A percentile compares a stretch with the other conserved stretches of the same genome.
These are phyloP conservation scores for Nothophoma quercina DNA, from an alignment of 2,329 filamentous ascomycete species.

Conservation along the genomic window DNA sequence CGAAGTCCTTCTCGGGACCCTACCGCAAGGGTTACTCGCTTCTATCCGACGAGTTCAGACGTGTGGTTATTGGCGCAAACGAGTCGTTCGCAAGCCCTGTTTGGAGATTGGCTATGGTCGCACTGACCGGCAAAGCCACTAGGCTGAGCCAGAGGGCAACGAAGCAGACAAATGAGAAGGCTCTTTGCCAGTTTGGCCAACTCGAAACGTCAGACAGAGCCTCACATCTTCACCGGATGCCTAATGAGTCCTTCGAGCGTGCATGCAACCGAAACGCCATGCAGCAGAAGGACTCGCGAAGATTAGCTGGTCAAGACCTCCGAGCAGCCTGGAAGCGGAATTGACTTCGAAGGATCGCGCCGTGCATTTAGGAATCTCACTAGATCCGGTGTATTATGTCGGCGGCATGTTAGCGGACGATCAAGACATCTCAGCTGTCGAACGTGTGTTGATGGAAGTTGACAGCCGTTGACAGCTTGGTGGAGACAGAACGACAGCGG, in stretches of 20 bases:
- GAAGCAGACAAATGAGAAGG: constrained; percentile 24
- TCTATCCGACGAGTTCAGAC: constrained; percentile 9
- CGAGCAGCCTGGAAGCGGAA: constrained; percentile 18
- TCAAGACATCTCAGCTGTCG: constrained; percentile 4
- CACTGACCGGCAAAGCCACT: constrained; percentile 35
- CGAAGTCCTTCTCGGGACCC: constrained; percentile 16
- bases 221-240: constrained; percentile 30
- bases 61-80: constrained; percentile 20
- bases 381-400: constrained; percentile 9
- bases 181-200: background rate
- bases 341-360: background rate
- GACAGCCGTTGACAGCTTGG: constrained; percentile 6
- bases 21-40: constrained; percentile 8
- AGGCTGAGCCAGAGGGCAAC: constrained; percentile 18
- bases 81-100: constrained; percentile 24
- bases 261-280: constrained; percentile 19
- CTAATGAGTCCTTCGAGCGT: constrained; percentile 8
- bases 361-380: constrained; percentile 12
- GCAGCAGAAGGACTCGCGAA: constrained; percentile 21
- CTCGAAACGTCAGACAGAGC: constrained; percentile 13
- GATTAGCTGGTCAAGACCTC: constrained; percentile 6
- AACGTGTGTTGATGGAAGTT: constrained; percentile 1
- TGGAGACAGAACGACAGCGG: constrained; percentile 1
- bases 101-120: constrained; percentile 17
- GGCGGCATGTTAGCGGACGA: constrained; percentile 1